These are phyloP conservation scores for Oidiodendron maius DNA, from an alignment of 495 filamentous ascomycete genomes.

Conservation along the genomic window DNA sequence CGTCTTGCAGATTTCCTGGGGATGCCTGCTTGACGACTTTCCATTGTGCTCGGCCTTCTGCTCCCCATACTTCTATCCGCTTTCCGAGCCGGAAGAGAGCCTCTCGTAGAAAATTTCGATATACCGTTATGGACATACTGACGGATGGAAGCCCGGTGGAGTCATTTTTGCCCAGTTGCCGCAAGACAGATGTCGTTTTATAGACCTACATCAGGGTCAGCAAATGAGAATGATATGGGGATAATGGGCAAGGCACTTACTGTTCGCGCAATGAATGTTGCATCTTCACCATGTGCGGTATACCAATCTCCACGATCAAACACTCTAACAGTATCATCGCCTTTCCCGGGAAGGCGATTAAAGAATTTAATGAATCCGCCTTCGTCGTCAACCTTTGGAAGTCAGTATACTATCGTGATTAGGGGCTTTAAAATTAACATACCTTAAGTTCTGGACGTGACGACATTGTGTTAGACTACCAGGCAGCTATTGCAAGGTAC, in stretches of 20 bases:
- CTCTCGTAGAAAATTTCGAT: conserved; percentile 92
- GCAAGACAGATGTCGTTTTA: conserved; percentile 93
- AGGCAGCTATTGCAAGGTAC: neutral
- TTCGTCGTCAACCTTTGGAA: conserved; percentile 82
- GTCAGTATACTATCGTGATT: conserved; percentile 12
- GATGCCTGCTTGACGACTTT: conserved; percentile 87
- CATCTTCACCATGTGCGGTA: conserved; percentile 87
- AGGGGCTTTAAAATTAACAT: conserved; percentile 22
- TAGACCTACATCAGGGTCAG: conserved; percentile 61
- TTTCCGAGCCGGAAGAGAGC: conserved; percentile 87
- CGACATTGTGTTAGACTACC: conserved; percentile 53
- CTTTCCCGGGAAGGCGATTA: conserved; percentile 63
- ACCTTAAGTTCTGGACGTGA: conserved; percentile 78
- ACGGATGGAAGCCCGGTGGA: conserved; percentile 83
- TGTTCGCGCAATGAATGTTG: conserved; percentile 86
- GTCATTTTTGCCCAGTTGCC: conserved; percentile 78
- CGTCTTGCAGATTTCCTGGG: conserved; percentile 92
- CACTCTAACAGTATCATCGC: conserved; percentile 73
- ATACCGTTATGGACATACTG: conserved; percentile 88
- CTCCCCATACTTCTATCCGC: conserved; percentile 84
- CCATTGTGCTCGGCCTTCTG: conserved; percentile 77
- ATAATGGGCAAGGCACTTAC: conserved; percentile 30
- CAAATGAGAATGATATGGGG: neutral
- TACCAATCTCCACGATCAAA: conserved; percentile 96
- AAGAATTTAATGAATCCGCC: conserved; percentile 93